Base-by-base conservation (phyloP, 2,329 filamentous ascomycete species). In the Arthrobotrys sinensis region DNA sequence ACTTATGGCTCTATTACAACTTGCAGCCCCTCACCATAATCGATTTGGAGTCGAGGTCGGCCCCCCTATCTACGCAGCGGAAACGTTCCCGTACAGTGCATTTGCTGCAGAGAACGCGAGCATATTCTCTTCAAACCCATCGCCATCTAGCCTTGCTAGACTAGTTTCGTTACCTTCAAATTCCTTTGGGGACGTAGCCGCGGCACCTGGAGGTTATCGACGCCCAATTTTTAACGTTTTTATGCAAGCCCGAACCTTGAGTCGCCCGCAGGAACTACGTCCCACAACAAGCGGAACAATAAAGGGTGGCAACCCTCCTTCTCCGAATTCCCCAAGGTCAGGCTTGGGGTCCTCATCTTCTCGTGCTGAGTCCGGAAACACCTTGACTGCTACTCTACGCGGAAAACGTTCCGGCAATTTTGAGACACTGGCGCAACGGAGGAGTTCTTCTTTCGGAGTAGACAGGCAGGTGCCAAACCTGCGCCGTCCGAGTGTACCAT, bases 401-500 rank as follows among this genome's bases (percentile, higher is more conserved):
- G 96, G 98, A 85, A 99, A 98, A 86, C 90, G 95, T 64, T 98
- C 96, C 2, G 94, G 93, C 0, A 93, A 97, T 83, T 97, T 98
- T 81, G 92, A 96, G 82, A 90, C 91, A 71, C 85, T 80, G 86
- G 88, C 87, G 80, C 92, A 92, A n/a, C 90, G 94, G 76, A 90
- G 95, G 80, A 97, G 94, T 85, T 97, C 94, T n/a, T 97, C 94
- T 0, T 96, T 97, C 84, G 93, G 91, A 34, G 87, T 94, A 83
- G 93, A 93, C 81, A 79, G 76, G 64, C 91, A 90, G 83, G 88
- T 90, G 80, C 88, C 88, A 43, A 89, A 90, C 0, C 85, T 91
- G 19, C 89, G 92, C 80, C 88, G 91, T 48, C 91, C 92, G 4
- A 93, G 89, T 83, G 86, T 91, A 36, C 93, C 94, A 3, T 94